A percentile compares a stretch with the other conserved stretches of the same genome.
phyloP scores from a whole-genome alignment of 768 basidiomycete species.

The Clitopilus passeckerianus region DNA sequence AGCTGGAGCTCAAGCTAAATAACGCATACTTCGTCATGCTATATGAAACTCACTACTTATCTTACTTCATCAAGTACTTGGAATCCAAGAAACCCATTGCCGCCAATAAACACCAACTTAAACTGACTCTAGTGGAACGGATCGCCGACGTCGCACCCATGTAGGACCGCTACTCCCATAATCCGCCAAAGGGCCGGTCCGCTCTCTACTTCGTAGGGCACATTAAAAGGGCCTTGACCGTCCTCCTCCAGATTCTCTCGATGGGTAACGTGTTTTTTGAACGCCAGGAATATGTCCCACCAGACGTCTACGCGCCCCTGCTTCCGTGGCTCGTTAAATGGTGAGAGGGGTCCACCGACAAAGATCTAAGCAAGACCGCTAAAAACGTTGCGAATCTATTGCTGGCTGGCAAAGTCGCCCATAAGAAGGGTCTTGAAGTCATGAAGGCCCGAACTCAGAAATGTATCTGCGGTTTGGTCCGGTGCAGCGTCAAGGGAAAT shows the following conservation, averaged over 20 bases:
- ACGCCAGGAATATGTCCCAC: neutral
- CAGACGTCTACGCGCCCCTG: no score
- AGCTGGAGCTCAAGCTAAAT: neutral
- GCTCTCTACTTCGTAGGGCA: neutral
- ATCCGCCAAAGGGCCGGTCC: neutral
- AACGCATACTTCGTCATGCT: constrained; percentile 15
- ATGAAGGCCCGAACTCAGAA: neutral
- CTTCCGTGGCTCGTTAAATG: neutral
- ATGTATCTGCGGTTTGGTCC: neutral
- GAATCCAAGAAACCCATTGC: constrained; percentile 10
- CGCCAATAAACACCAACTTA: neutral
- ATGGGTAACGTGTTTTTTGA: neutral
- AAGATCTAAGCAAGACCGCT: neutral
- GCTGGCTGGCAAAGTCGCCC: neutral
- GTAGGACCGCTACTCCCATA: constrained; percentile 7
- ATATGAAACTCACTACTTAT: constrained; percentile 11
- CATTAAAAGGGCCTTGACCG: neutral
- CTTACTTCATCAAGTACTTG: constrained; percentile 15
- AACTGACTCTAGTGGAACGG: constrained; percentile 9
- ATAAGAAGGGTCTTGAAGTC: neutral
- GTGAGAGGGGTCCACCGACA: no score
- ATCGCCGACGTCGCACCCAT: constrained; percentile 1
- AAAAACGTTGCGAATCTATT: neutral
- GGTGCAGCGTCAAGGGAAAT: neutral
- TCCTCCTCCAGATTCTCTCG: neutral